Evolutionary conservation across 805 yeast species (phyloP), one percentile per base, ranked within the genome.

Genomic region (Metschnikowia reukaufii): DNA sequence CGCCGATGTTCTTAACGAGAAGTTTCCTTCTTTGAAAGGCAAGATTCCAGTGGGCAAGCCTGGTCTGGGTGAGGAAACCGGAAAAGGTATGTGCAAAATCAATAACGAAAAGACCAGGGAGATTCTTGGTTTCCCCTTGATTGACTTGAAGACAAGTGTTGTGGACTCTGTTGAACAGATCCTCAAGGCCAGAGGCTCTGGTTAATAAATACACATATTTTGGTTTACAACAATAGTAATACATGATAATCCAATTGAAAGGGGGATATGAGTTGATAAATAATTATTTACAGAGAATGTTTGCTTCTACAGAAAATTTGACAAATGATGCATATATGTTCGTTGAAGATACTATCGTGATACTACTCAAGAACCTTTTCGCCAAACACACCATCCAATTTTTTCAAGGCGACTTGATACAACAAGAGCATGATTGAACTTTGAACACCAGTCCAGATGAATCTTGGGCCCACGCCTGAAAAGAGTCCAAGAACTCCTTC

Each of bases 371-470:
- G 27, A 19, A 32, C 43, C 31, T 33, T 36, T n/a, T 51, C 50
- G 5, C 50, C 50, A 18, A 54, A 37, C 7, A 50, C 38, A 13
- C 52, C 46, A 42, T 76, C 80, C 42, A 85, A 66, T 25, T 73
- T 67, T 56, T 81, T 81, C 58, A 92, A 69, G 3, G 92, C 76
- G 36, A 82, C 72, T 65, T 94, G 99, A 66, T 94, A 94, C 33
- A 91, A 71, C 53, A 92, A 72, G 45, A 94, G 74, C 98, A 94
- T 92, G 39, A 94, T 85, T 55, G 96, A 87, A 65, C 96, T 88
- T 65, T 94, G 99, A 16, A 91, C 73, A 52, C 96, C 87, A 0
- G 98, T 92, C 99, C 99, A 94, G 4, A 94, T 85, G 55, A 90
- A 83, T 52, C 99, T 76, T 0, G 99, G 99, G 0, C 97, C 97